These are phyloP conservation scores for Trichoderma afroharzianum DNA, from an alignment of 2,329 filamentous ascomycete species.

Conservation along the genomic window DNA sequence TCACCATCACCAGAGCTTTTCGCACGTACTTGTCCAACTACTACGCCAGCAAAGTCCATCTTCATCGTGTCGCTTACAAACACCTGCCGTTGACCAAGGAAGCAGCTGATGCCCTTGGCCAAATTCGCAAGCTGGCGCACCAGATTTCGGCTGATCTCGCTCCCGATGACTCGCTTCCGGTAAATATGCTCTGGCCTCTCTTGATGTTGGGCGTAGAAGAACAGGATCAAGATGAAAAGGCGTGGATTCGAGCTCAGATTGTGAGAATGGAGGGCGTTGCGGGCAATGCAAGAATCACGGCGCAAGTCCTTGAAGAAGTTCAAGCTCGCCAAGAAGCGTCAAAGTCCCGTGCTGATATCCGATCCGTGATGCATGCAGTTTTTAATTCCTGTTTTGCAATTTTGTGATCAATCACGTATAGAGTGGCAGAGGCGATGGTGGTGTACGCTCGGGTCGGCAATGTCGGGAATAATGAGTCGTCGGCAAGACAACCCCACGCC, in stretches of 20 bases:
- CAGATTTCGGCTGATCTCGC: conserved; percentile 41
- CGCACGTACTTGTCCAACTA: conserved; percentile 55
- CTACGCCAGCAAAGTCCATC: conserved; percentile 52
- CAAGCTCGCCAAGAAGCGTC: conserved; percentile 39
- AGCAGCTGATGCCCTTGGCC: conserved; percentile 43
- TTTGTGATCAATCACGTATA: conserved; percentile 29
- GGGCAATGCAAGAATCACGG: conserved; percentile 42
- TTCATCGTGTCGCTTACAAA: conserved; percentile 56
- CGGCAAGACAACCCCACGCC: not conserved
- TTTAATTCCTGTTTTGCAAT: conserved; percentile 54
- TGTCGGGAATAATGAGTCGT: not conserved
- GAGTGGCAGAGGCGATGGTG: not conserved
- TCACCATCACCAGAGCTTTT: conserved; percentile 50
- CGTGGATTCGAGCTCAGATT: conserved; percentile 50
- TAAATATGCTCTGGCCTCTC: conserved; percentile 56
- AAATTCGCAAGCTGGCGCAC: conserved; percentile 45
- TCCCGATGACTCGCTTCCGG: conserved; percentile 45
- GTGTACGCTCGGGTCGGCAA: conserved; percentile 9
- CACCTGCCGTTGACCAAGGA: conserved; percentile 50
- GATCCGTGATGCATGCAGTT: conserved; percentile 44
- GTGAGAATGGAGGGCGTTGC: conserved; percentile 44
- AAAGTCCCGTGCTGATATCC: conserved; percentile 39
- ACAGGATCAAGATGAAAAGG: conserved; percentile 43
- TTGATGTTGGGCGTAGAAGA: conserved; percentile 55
- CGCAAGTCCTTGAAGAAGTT: conserved; percentile 44